phyloP scores from a whole-genome alignment of 768 basidiomycete species.

The Phylloporus sp. region DNA sequence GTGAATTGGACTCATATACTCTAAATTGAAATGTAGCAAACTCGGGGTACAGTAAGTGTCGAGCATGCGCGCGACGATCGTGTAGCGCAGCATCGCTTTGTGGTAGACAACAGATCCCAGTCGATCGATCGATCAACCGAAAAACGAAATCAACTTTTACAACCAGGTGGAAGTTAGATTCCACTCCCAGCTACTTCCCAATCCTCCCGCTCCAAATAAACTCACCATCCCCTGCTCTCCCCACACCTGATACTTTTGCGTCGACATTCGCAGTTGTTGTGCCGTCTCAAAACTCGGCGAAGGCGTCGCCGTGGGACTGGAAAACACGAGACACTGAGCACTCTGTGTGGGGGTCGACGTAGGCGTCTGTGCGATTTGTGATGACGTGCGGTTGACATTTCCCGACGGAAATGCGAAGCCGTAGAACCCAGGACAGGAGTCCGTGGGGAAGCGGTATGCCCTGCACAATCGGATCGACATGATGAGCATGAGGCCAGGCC shows the following conservation, averaged over 20 bases:
- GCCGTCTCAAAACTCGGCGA: slow-evolving; percentile 11
- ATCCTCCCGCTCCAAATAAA: slow-evolving; percentile 6
- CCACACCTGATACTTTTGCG: slow-evolving; percentile 12
- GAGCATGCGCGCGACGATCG: no score
- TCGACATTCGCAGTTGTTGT: slow-evolving; percentile 10
- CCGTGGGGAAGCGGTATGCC: slow-evolving; percentile 28
- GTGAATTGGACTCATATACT: no score
- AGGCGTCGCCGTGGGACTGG: slow-evolving; percentile 12
- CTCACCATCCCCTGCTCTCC: slow-evolving; percentile 9
- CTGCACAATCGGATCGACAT: slow-evolving; percentile 5
- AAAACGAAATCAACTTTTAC: no score
- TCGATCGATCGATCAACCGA: no score
- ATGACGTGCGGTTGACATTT: slow-evolving; percentile 16
- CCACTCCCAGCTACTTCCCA: slow-evolving; percentile 7
- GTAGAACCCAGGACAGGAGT: slow-evolving; percentile 24
- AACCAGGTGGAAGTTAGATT: slow-evolving; percentile 8
- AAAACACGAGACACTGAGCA: slow-evolving; percentile 10
- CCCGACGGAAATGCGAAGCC: slow-evolving; percentile 27
- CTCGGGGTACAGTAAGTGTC: no score
- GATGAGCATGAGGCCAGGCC: background rate
- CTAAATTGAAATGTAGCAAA: no score
- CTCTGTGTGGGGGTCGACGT: slow-evolving; percentile 15
- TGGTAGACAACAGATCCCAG: no score
- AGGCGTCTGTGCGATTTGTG: slow-evolving; percentile 20
- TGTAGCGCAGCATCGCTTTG: no score